Evolutionary conservation across 257 asterid species (phyloP).

Genomic region (Galeopsis tetrahit): DNA sequence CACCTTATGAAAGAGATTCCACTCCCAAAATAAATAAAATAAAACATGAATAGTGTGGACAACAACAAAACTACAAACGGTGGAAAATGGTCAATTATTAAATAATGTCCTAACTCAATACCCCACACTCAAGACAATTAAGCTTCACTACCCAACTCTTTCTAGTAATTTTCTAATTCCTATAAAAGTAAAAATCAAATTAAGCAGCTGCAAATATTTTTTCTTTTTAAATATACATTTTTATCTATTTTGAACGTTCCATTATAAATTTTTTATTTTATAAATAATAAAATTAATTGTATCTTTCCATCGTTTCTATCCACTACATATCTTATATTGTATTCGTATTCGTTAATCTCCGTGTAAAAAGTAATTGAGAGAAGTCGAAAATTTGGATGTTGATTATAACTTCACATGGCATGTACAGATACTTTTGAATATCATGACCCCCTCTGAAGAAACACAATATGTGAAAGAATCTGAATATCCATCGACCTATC

Average conservation of each 20-base stretch:
- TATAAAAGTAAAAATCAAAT: too few relatives aligned
- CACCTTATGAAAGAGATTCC: not conserved
- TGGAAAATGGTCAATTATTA: constrained; percentile 1
- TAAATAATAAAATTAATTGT: too few relatives aligned
- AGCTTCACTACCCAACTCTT: not conserved
- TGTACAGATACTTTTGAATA: not conserved
- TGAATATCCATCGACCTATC: not conserved
- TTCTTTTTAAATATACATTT: not conserved
- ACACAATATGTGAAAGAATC: constrained; percentile 25
- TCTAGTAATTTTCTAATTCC: not conserved
- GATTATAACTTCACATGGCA: not conserved
- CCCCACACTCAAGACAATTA: not conserved
- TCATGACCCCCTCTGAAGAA: constrained; percentile 19
- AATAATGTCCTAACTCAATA: not conserved
- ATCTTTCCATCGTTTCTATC: too few relatives aligned
- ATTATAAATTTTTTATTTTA: too few relatives aligned
- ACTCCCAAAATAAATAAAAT: constrained; percentile 4
- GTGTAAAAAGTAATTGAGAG: too few relatives aligned
- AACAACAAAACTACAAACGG: constrained; percentile 12
- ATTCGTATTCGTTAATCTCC: too few relatives aligned
- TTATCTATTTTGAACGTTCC: too few relatives aligned
- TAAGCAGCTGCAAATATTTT: not conserved
- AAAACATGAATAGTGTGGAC: constrained; percentile 2
- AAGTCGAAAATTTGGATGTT: not conserved
- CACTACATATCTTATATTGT: too few relatives aligned